Percentiles rank a stretch among this genome's conserved stretches.
These are phyloP conservation scores for Amaranthus cruentus DNA, from an alignment of 148 eudicot species.

Conservation along the genomic window DNA sequence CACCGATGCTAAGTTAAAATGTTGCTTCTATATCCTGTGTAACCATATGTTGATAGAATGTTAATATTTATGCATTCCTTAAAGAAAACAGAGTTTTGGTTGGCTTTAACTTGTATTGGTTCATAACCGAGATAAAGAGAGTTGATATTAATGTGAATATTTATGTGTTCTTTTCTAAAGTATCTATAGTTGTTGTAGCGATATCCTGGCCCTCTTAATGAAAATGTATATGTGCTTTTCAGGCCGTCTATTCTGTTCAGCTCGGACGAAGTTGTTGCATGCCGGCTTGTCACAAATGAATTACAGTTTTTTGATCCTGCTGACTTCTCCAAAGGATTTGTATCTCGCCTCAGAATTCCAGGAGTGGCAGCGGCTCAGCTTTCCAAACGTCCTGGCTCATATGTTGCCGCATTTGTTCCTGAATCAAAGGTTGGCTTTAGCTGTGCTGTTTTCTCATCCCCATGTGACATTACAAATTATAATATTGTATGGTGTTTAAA, in stretches of 20 bases:
- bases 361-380: slow-evolving; percentile 81
- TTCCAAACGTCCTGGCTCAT: slow-evolving; percentile 69
- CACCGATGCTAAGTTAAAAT: no score
- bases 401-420: slow-evolving; percentile 85
- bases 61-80: no score
- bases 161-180: neutral
- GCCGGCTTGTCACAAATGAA: slow-evolving; percentile 86
- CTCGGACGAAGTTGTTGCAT: slow-evolving; percentile 74
- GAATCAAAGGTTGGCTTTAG: slow-evolving; percentile 73
- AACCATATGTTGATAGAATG: no score
- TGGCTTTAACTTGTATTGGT: neutral
- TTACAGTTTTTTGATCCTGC: slow-evolving; percentile 66
- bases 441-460: neutral
- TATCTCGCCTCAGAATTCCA: slow-evolving; percentile 64
- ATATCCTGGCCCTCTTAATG: neutral
- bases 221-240: slow-evolving; percentile 17
- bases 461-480: neutral
- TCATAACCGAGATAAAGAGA: neutral
- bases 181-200: neutral
- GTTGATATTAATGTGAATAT: neutral
- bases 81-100: neutral
- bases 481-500: no score
- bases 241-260: slow-evolving; percentile 81
- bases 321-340: slow-evolving; percentile 77
- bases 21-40: no score